Evolutionary conservation across 129 eudicot genomes (phyloP), one percentile per base, ranked within the genome.

Genomic region (Pittosporum tobira): DNA sequence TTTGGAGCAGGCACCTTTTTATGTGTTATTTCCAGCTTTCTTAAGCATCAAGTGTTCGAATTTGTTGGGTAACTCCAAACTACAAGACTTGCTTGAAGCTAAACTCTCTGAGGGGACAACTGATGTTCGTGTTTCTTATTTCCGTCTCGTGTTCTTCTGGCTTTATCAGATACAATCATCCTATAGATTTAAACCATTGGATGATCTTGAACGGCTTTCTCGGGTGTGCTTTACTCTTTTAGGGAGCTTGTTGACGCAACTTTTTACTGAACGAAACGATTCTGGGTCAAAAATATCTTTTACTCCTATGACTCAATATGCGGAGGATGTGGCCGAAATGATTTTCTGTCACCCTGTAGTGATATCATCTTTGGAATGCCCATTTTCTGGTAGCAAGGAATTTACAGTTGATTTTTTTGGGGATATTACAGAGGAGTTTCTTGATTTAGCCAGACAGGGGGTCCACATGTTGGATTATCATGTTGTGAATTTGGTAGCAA

Each of bases 321-420:
- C 64, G 46, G 49, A 48, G 40, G 84, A 78, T 59, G 71, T 87
- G 55, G 83, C 80, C 29, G 82, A 81, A 56, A 74, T 81, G 38
- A 38, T 91, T 23, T 79, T 87, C 70, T 64, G 75, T 56, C 95
- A 93, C 74, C 96, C 99, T 68, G 81, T 76, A 48, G 77, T 93
- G 22, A 30, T 61, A 20, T 51, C 64, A 28, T 61, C 80, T 51
- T 59, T 87, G 62, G 79, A 76, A 71, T 67, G 34, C 58, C 88
- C 89, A 45, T 67, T 78, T 67, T 57, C 66, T 49, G 59, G 51
- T 59, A 55, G 53, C 31, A 64, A 59, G 54, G 83, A 73, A 57
- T 68, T 77, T 47, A 51, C 66, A 50, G 78, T 59, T 66, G 70
- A 72, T 36, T 70, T 73, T 29, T 71, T 76, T 58, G 68, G 66